A percentile compares a stretch with the other conserved stretches of the same genome.
phyloP scores from a whole-genome alignment of 441 rosid genomes.

The Erodium trifolium region DNA sequence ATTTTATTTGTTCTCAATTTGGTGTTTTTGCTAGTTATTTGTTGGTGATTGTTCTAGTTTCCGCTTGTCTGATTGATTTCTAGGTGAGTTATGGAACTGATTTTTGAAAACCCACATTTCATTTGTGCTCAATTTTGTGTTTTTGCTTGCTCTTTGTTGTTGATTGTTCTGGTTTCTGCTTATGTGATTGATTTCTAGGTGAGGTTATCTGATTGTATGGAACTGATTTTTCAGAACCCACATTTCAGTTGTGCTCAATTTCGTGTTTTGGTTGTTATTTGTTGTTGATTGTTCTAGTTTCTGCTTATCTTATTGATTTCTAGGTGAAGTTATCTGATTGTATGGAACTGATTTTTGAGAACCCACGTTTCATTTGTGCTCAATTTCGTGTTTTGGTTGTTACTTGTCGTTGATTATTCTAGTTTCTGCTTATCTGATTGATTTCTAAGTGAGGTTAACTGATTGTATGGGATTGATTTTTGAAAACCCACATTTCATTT shows the following conservation, averaged over 20 bases:
- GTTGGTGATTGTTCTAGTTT: not conserved
- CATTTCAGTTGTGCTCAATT: constrained; percentile 1
- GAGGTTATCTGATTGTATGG: not conserved
- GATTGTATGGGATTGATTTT: not conserved
- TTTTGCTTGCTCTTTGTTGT: not conserved
- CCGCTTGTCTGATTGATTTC: not conserved
- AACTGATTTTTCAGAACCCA: not conserved
- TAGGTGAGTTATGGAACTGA: not conserved
- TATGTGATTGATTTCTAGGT: not conserved
- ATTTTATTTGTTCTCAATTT: constrained; percentile 1
- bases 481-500: constrained; percentile 7
- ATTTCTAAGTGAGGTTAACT: not conserved
- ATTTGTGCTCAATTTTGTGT: not conserved
- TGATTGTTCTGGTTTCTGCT: constrained; percentile 1
- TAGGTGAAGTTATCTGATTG: not conserved
- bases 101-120: constrained; percentile 6
- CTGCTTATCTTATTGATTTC: not conserved
- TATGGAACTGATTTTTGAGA: not conserved
- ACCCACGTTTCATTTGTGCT: constrained; percentile 5
- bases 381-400: not conserved
- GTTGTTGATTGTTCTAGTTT: not conserved
- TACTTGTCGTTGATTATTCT: not conserved
- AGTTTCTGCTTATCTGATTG: not conserved
- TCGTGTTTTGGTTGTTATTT: not conserved
- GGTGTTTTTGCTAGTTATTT: not conserved